Base-by-base conservation (phyloP, 2,329 filamentous ascomycete species). In the Botrytis deweyae region DNA sequence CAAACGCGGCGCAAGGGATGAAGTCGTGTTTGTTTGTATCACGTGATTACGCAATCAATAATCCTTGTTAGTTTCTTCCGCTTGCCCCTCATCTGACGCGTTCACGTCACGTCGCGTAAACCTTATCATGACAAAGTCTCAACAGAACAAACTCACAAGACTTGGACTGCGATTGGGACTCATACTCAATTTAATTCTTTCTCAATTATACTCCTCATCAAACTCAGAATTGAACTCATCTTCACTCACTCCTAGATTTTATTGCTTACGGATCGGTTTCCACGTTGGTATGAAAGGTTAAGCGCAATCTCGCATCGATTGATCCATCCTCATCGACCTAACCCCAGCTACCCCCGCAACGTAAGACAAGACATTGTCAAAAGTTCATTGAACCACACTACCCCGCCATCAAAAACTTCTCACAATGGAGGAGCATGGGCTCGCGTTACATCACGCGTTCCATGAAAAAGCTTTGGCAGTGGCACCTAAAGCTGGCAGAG, bases 381-480 rank as follows among this genome's bases (percentile, higher is more conserved):
- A 44, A 33, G 4, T 46, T 6, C 42, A 14, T 7, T 25, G n/a
- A 46, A 33, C 25, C 58, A 55, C 42, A 40, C 42, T 71, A 42
- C 29, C 29, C 36, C 18, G 33, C 44, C 29, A 42, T 61, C 10
- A n/a, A 42, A 29, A 42, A 1, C 14, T 33, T 16, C 33, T 25
- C 58, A 25, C 44, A 29, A 70, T 70, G 66, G 66, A 36, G 58
- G 58, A 70, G n/a, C 44, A 33, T 58, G 72, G 55, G 38, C 44
- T 70, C 22, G n/a, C 16, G 2, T 36, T 10, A 20, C 65, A 70
- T 44, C 44, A 20, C 18, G 33, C 55, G 25, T 36, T 73, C 18
- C 72, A 73, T 22, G 8, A 65, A 14, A 64, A 63, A 16, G 72
- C 72, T 38, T 44, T 64, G 40, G 33, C 44, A 38, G 22, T 40